Percentiles rank a stretch among this genome's conserved stretches.
Evolutionary conservation across 2,329 filamentous ascomycete genomes (phyloP).

Genomic region (Thielaviopsis ethacetica): DNA sequence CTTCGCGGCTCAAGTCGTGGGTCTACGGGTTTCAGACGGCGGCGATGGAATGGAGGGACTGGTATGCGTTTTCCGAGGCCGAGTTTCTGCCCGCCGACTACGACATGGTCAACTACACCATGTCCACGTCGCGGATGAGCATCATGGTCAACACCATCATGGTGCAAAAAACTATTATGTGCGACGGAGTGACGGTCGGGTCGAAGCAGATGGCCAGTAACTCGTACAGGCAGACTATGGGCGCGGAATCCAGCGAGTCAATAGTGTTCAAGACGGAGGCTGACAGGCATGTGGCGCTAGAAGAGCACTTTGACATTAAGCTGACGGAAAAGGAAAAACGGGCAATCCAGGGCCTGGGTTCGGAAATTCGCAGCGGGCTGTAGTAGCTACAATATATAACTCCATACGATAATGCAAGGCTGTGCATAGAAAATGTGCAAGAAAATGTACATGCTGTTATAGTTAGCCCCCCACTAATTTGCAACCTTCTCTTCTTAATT

Average conservation of each 20-base stretch:
- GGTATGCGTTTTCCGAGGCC: slow-evolving; percentile 34
- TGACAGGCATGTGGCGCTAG: slow-evolving; percentile 31
- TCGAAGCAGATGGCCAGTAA: background rate
- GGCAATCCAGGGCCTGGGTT: slow-evolving; percentile 27
- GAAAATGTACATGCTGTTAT: background rate
- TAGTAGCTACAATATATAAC: no score
- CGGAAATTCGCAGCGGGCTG: background rate
- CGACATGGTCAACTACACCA: slow-evolving; percentile 27
- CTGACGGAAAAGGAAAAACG: slow-evolving; percentile 28
- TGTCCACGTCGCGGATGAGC: slow-evolving; percentile 21
- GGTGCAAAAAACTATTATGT: slow-evolving; percentile 19
- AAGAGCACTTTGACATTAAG: slow-evolving; percentile 32
- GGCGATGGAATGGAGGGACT: slow-evolving; percentile 25
- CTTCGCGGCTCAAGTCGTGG: slow-evolving; percentile 21
- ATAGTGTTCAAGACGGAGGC: slow-evolving; percentile 28
- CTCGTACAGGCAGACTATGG: background rate
- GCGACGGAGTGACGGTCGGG: background rate
- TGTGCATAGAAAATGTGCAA: background rate
- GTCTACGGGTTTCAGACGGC: slow-evolving; percentile 21
- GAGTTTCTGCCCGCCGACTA: slow-evolving; percentile 32
- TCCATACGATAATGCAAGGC: no score
- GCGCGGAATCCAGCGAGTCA: slow-evolving; percentile 17
- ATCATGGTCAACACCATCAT: slow-evolving; percentile 24
- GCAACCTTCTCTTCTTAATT: background rate
- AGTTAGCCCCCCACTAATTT: background rate